Evolutionary conservation across 306 rosid species (phyloP).

Genomic region (Glycine tomentella): DNA sequence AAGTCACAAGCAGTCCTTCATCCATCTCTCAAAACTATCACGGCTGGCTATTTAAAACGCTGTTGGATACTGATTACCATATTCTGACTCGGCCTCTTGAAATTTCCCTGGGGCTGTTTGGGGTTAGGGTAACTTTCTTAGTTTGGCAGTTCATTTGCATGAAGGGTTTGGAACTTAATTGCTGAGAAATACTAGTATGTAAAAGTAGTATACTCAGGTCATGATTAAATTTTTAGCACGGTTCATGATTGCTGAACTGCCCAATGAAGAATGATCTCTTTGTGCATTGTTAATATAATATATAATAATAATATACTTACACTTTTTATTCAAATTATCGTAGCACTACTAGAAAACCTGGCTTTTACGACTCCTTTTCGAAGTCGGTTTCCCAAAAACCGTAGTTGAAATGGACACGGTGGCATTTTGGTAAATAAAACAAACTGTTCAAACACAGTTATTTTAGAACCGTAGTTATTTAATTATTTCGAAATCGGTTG

Average conservation of each 20-base stretch:
- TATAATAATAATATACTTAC: background rate
- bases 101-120: slow-evolving; percentile 23
- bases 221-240: no score
- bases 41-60: background rate
- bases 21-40: no score
- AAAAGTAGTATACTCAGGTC: background rate
- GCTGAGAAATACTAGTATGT: slow-evolving; percentile 9
- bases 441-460: no score
- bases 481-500: no score
- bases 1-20: no score
- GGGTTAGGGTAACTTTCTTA: background rate
- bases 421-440: no score
- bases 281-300: slow-evolving; percentile 14
- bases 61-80: background rate
- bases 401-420: no score
- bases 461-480: no score
- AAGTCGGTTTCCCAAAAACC: no score
- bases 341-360: no score
- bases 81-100: background rate
- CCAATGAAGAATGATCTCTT: slow-evolving; percentile 29
- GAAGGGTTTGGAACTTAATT: background rate
- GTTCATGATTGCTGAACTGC: slow-evolving; percentile 1
- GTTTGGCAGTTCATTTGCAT: background rate
- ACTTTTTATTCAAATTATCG: slow-evolving; percentile 39
- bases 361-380: no score